A percentile compares a stretch with the other conserved stretches of the same genome.
Evolutionary conservation across 75 land plant genomes (phyloP).

Genomic region (Picea glauca): DNA sequence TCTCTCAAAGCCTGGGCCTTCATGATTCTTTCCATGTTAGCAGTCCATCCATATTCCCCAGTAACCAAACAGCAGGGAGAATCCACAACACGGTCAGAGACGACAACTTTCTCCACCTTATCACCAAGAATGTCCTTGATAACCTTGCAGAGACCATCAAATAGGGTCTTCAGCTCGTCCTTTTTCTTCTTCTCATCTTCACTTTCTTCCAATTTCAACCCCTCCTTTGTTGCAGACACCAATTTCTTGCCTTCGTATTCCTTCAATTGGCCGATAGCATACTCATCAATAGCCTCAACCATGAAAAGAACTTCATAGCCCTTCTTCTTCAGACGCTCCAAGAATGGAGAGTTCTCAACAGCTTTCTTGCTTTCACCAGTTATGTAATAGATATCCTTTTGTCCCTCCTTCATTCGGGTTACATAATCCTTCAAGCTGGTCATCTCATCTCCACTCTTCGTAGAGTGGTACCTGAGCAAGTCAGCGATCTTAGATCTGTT

Average conservation of each 20-base stretch:
- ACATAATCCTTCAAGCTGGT: constrained; percentile 86
- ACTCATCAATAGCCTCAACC: constrained; percentile 82
- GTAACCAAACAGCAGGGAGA: constrained; percentile 81
- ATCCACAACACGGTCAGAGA: constrained; percentile 70
- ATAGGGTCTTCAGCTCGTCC: constrained; percentile 60
- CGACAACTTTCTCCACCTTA: constrained; percentile 73
- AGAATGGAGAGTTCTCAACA: constrained; percentile 80
- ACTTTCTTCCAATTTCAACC: constrained; percentile 54
- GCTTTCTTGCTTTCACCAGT: constrained; percentile 69
- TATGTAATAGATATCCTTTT: constrained; percentile 73
- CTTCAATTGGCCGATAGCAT: constrained; percentile 61
- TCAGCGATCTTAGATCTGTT: constrained; percentile 70
- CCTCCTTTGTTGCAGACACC: constrained; percentile 71
- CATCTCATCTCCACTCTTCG: constrained; percentile 80
- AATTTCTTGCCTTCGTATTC: constrained; percentile 71
- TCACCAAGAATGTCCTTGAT: constrained; percentile 77
- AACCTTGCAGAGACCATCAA: constrained; percentile 76
- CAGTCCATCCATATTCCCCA: constrained; percentile 85
- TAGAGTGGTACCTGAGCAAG: constrained; percentile 62
- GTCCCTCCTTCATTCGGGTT: constrained; percentile 81
- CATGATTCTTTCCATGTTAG: constrained; percentile 89
- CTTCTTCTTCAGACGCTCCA: constrained; percentile 72
- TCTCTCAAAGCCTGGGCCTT: constrained; percentile 85
- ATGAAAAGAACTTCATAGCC: constrained; percentile 73
- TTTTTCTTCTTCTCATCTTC: constrained; percentile 76